These are phyloP conservation scores for Iris pallida DNA, from an alignment of 116 monocot species.

Conservation along the genomic window DNA sequence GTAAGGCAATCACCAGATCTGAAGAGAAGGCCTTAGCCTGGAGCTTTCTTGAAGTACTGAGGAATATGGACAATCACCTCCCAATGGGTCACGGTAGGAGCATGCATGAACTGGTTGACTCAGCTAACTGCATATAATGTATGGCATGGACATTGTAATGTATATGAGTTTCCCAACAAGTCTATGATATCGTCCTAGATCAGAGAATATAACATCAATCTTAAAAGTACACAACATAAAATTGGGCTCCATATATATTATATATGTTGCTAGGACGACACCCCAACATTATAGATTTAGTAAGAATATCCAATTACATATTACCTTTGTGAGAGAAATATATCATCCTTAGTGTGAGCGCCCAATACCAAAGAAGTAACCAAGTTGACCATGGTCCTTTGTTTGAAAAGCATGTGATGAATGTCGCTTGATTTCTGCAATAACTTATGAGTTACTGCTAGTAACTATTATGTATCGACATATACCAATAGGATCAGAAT, in stretches of 20 bases:
- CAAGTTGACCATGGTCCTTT: no score
- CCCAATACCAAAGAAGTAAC: no score
- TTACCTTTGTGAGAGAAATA: no score
- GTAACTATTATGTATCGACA: no score
- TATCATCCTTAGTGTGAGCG: no score
- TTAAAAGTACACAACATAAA: neutral
- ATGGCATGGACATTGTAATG: neutral
- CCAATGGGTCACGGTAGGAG: no score
- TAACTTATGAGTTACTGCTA: no score
- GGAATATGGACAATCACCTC: no score
- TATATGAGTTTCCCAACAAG: constrained; percentile 1
- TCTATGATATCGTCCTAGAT: neutral
- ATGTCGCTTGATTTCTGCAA: no score
- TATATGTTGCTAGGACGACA: neutral
- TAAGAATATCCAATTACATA: neutral
- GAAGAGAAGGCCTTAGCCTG: neutral
- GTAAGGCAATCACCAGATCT: neutral
- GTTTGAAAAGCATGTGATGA: no score
- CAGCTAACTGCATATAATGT: neutral
- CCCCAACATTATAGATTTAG: neutral
- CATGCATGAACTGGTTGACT: neutral
- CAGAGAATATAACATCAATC: neutral
- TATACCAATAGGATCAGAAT: no score
- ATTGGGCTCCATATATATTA: neutral
- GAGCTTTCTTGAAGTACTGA: no score